Evolutionary conservation across 1,284 basidiomycete genomes (phyloP).

Genomic region (Papiliotrema terrestris): DNA sequence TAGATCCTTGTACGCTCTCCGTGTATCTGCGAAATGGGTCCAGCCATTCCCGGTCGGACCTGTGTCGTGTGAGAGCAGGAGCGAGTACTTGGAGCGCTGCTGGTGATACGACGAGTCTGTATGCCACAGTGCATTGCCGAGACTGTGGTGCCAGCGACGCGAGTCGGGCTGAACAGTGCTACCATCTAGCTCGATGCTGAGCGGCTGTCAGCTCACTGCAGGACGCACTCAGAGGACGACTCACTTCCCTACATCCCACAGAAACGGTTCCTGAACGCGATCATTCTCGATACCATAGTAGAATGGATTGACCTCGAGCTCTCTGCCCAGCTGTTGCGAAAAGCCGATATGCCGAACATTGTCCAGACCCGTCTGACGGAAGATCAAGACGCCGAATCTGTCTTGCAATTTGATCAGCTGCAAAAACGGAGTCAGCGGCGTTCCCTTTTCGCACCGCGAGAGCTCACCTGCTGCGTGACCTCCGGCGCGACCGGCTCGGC

Average conservation of each 20-base stretch:
- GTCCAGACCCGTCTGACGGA: slow-evolving; percentile 28
- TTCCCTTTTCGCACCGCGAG: too few relatives aligned
- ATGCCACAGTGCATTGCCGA: slow-evolving; percentile 29
- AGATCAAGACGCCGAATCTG: slow-evolving; percentile 32
- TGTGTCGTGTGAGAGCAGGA: slow-evolving; percentile 4
- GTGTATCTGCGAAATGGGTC: slow-evolving; percentile 6
- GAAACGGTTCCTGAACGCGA: background rate
- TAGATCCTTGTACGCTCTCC: slow-evolving; percentile 5
- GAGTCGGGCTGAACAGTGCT: slow-evolving; percentile 6
- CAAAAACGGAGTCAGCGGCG: background rate
- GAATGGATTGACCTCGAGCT: slow-evolving; percentile 4
- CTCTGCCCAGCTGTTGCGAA: slow-evolving; percentile 21
- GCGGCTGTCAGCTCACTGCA: background rate
- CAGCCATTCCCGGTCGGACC: background rate
- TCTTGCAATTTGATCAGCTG: slow-evolving; percentile 1
- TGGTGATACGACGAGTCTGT: slow-evolving; percentile 36
- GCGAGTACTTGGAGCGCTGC: slow-evolving; percentile 27
- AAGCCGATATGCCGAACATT: slow-evolving; percentile 28
- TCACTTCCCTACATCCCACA: slow-evolving; percentile 9
- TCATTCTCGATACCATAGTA: slow-evolving; percentile 5
- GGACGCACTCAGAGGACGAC: background rate
- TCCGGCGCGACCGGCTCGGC: background rate
- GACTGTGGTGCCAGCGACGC: slow-evolving; percentile 11
- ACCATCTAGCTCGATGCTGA: slow-evolving; percentile 8
- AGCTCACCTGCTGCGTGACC: background rate